Percentiles rank a stretch among this genome's conserved stretches.
Conservation (phyloP, 2,329 filamentous ascomycete genomes). For the Bipolaris cookei region DNA sequence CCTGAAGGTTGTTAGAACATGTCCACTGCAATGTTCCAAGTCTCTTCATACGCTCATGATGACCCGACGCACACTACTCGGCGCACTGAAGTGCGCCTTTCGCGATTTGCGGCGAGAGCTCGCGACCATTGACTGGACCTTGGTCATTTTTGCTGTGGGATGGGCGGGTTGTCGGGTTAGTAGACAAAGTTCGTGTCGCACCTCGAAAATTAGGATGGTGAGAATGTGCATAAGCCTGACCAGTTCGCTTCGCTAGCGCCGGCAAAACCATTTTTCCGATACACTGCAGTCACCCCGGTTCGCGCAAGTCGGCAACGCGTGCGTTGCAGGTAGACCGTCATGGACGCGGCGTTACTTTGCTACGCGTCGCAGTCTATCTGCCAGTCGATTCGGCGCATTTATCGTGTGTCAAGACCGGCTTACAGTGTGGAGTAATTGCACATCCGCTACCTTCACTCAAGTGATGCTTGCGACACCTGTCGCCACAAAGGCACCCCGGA, state of each 20-base stretch:
- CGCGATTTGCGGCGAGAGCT: constrained; percentile 98
- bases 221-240: constrained; percentile 15
- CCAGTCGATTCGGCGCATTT: not conserved
- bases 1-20: constrained; percentile 46
- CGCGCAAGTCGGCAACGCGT: constrained; percentile 3
- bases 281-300: not conserved
- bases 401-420: not conserved
- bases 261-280: constrained; percentile 16
- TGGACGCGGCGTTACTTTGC: not conserved
- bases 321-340: not conserved
- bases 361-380: constrained; percentile 15
- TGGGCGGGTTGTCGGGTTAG: constrained; percentile 43
- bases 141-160: constrained; percentile 67
- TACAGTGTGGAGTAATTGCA: not conserved
- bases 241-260: constrained; percentile 25
- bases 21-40: constrained; percentile 55
- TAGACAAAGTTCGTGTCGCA: constrained; percentile 28
- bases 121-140: constrained; percentile 67
- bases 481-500: not conserved
- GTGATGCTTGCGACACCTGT: not conserved
- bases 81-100: constrained; percentile 96
- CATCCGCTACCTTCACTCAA: not conserved
- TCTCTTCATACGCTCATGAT: constrained; percentile 84
- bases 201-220: constrained; percentile 25
- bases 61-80: constrained; percentile 89